Evolutionary conservation across 1,284 basidiomycete species (phyloP).

Genomic region (Cryptococcus jaspeensis): DNA sequence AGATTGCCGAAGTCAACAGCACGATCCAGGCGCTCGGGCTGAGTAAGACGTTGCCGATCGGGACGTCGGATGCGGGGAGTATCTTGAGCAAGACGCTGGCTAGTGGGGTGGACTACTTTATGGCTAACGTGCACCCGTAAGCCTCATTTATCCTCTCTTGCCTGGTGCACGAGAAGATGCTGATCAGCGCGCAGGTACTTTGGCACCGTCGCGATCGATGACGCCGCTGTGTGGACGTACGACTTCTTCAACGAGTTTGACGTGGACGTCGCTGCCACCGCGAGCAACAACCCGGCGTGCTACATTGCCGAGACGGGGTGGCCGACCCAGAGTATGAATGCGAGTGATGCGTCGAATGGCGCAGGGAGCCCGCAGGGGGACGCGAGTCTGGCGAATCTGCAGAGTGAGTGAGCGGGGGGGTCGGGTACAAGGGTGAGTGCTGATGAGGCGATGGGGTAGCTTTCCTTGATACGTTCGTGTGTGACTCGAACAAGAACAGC

Average conservation of each 20-base stretch:
- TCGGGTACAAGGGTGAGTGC: background rate
- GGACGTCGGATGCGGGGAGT: conserved; percentile 86
- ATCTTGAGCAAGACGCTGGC: conserved; percentile 75
- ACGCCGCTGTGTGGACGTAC: conserved; percentile 68
- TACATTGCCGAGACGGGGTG: conserved; percentile 93
- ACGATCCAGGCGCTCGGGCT: conserved; percentile 56
- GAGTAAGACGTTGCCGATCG: conserved; percentile 64
- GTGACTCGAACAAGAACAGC: conserved; percentile 74
- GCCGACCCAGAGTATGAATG: conserved; percentile 59
- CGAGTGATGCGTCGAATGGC: conserved; percentile 61
- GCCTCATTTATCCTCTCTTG: conserved; percentile 11
- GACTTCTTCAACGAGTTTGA: conserved; percentile 63
- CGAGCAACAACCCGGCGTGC: conserved; percentile 67
- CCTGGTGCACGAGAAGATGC: background rate
- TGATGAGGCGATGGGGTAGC: conserved; percentile 17
- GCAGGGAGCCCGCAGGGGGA: conserved; percentile 36
- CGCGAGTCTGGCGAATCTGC: conserved; percentile 68
- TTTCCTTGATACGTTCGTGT: conserved; percentile 83
- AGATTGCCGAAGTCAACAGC: conserved; percentile 65
- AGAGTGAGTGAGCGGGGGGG: conserved; percentile 51
- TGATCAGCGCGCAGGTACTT: conserved; percentile 45
- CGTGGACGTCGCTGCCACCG: conserved; percentile 52
- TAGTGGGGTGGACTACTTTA: conserved; percentile 65
- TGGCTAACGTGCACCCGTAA: conserved; percentile 69
- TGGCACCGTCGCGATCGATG: conserved; percentile 64